Conservation (phyloP, 1,284 basidiomycete genomes). For the Papiliotrema laurentii region DNA sequence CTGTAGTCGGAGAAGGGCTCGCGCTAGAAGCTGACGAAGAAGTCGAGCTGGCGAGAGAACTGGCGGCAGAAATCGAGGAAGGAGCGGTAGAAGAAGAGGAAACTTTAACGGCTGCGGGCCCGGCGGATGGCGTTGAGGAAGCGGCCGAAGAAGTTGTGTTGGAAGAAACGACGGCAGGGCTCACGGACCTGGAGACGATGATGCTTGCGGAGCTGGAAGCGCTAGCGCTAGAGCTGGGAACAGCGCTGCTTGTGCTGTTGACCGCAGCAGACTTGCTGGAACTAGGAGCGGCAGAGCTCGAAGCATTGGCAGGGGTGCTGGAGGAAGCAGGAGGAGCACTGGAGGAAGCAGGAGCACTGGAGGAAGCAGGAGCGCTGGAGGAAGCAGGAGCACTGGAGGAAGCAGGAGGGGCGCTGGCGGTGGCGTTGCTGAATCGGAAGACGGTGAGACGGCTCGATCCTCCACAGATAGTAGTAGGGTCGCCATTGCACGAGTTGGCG, state of each 20-base stretch:
- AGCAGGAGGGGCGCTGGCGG: constrained; percentile 6
- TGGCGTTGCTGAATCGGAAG: constrained; percentile 5
- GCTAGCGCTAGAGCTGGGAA: background rate
- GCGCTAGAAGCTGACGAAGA: constrained; percentile 53
- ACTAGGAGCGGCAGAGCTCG: constrained; percentile 5
- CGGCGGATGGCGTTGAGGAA: constrained; percentile 5
- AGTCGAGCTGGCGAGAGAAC: constrained; percentile 1
- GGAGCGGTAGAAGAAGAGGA: background rate
- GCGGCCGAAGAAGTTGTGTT: constrained; percentile 4
- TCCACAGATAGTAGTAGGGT: background rate
- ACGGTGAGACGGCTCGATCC: background rate
- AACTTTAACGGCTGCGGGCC: constrained; percentile 6
- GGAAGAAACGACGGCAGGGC: constrained; percentile 7
- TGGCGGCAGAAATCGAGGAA: background rate
- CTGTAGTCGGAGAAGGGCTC: constrained; percentile 46
- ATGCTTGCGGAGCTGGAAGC: background rate
- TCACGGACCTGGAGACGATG: too few relatives aligned
- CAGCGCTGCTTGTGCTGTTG: background rate
- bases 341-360: too few relatives aligned
- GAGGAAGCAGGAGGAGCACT: too few relatives aligned
- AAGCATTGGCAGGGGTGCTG: too few relatives aligned
- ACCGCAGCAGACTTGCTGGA: constrained; percentile 6
- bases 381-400: constrained; percentile 13
- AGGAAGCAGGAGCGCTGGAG: constrained; percentile 6
- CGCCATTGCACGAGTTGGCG: background rate